Evolutionary conservation across 2,329 filamentous ascomycete genomes (phyloP).

Genomic region (Aspergillus flavus): DNA sequence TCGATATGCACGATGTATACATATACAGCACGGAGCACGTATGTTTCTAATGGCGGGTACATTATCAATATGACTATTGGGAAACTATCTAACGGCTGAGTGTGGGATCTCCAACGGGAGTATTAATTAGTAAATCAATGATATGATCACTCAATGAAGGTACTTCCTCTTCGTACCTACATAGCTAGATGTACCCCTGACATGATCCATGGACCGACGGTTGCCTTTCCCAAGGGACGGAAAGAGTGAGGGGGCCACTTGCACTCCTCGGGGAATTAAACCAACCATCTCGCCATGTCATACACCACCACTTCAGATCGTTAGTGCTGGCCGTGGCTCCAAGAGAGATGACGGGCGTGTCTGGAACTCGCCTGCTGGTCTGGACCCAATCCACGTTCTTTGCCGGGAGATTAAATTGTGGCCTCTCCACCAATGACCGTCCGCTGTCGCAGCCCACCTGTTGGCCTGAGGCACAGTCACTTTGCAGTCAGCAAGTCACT

Average conservation of each 20-base stretch:
- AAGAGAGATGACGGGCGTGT: neutral
- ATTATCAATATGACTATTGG: neutral
- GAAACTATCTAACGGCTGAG: neutral
- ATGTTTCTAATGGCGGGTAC: neutral
- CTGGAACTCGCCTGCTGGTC: conserved; percentile 11
- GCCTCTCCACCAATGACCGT: conserved; percentile 17
- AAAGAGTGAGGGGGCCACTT: neutral
- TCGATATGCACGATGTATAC: neutral
- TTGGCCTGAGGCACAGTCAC: conserved; percentile 16
- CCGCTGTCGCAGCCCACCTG: neutral
- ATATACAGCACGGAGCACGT: neutral
- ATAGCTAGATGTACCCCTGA: conserved; percentile 2
- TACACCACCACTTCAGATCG: neutral
- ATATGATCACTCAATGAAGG: neutral
- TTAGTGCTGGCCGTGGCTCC: neutral
- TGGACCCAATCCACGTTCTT: conserved; percentile 22
- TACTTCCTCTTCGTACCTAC: no score
- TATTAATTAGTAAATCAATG: neutral
- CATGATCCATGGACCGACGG: neutral
- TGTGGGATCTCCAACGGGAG: neutral
- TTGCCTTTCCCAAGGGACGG: neutral
- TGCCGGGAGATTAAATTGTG: conserved; percentile 20
- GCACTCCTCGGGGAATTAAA: neutral
- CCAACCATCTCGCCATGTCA: neutral
- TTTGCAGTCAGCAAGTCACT: neutral